Base-by-base conservation (phyloP, 345 rosid genomes). In the Lepidium sativum region DNA sequence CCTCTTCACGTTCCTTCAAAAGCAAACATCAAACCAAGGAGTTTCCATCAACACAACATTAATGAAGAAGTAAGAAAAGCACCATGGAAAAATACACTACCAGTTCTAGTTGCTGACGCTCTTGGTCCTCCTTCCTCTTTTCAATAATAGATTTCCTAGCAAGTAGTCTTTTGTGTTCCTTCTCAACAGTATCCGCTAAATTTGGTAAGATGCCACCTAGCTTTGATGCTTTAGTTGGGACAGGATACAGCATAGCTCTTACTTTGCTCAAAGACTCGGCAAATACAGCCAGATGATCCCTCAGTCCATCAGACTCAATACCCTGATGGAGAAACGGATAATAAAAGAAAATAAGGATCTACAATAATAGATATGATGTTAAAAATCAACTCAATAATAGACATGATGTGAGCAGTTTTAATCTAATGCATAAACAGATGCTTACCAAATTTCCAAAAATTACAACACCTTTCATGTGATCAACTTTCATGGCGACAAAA, bases 41-140 rank as follows among this genome's bases (percentile, higher is more conserved):
- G 31, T n/a, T 21, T 25, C 45, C 17, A 40, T 5, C 27, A 63
- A 14, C 40, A 25, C 60, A 52, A 5, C n/a, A 10, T 23, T 8
- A 61, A 13, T 20, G 52, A 9, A 64, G 21, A 49, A 45, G 54
- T 52, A 38, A 10, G 13, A 32, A 58, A 39, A 25, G 11, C 12
- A 66, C 29, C 18, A 39, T 31, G 39, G 45, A 41, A 27, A 10
- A 38, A 74, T 76, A 83, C 89, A 83, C 66, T 84, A 88, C 99
- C 94, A 88, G 76, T 82, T 88, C 97, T 68, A 86, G 61, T 54
- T 86, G 95, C 69, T 95, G 96, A 5, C 91, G 89, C 68, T 95
- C 99, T 67, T 86, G 96, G 52, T 95, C 98, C 74, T 95, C 99
- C 80, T 95, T 95, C 61, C 98, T 83, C 75, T 91, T 88, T 77